Percentiles rank a stretch among this genome's conserved stretches.
phyloP scores from a whole-genome alignment of 2,329 filamentous ascomycete genomes.

The Aspergillus niger region DNA sequence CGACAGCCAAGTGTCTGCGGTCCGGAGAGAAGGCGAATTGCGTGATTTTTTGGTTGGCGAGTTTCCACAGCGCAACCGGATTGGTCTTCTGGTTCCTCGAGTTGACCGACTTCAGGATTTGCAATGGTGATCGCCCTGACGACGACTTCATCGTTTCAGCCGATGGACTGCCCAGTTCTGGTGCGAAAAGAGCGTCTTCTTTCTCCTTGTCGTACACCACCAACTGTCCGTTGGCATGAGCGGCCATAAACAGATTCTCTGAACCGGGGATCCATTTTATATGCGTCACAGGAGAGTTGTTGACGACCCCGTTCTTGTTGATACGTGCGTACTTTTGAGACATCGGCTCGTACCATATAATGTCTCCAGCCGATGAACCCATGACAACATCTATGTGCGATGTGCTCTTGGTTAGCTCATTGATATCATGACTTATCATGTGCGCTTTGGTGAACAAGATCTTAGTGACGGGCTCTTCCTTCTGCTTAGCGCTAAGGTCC shows the following conservation, averaged over 20 bases:
- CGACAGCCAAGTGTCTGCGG: slow-evolving; percentile 80
- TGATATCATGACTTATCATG: slow-evolving; percentile 91
- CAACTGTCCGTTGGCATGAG: slow-evolving; percentile 86
- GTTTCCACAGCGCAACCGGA: slow-evolving; percentile 87
- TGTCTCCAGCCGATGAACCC: slow-evolving; percentile 94
- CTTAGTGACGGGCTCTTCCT: slow-evolving; percentile 90
- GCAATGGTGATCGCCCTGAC: slow-evolving; percentile 51
- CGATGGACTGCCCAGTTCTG: slow-evolving; percentile 56
- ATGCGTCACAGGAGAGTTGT: slow-evolving; percentile 78
- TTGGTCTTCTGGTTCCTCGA: slow-evolving; percentile 93
- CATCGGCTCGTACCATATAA: slow-evolving; percentile 98
- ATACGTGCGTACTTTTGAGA: slow-evolving; percentile 92
- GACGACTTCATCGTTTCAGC: slow-evolving; percentile 30
- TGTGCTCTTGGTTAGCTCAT: slow-evolving; percentile 74
- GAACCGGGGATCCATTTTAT: slow-evolving; percentile 94
- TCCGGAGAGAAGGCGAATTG: slow-evolving; percentile 92
- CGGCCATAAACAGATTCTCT: slow-evolving; percentile 87
- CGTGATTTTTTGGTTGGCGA: slow-evolving; percentile 88
- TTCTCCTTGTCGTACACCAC: slow-evolving; percentile 98
- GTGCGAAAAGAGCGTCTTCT: slow-evolving; percentile 77
- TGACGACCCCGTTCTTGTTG: slow-evolving; percentile 96
- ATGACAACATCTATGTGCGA: slow-evolving; percentile 88
- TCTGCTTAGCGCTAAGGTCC: slow-evolving; percentile 69
- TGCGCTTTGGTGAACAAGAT: slow-evolving; percentile 97
- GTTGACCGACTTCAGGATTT: slow-evolving; percentile 86